Percentiles rank a stretch among this genome's conserved stretches.
These are phyloP conservation scores for Coniophora puteana DNA, from an alignment of 1,284 basidiomycete species.

Conservation along the genomic window DNA sequence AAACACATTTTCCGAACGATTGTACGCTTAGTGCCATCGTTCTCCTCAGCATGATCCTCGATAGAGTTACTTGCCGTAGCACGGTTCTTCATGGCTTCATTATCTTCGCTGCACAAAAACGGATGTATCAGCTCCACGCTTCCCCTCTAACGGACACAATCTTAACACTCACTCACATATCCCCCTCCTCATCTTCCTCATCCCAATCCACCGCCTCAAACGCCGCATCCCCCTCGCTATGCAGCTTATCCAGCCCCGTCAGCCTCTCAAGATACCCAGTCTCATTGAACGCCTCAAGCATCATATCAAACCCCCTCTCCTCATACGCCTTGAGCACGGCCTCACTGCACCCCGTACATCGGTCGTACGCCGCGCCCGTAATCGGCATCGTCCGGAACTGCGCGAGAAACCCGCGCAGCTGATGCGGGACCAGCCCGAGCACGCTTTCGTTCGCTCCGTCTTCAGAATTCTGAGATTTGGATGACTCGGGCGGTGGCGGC, in stretches of 20 bases:
- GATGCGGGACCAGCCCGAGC: conserved; percentile 90
- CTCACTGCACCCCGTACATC: conserved; percentile 90
- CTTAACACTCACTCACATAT: neutral
- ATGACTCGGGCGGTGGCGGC: conserved; percentile 50
- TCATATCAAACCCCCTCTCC: conserved; percentile 72
- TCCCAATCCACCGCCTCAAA: conserved; percentile 78
- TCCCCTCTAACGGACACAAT: neutral
- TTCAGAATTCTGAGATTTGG: conserved; percentile 29
- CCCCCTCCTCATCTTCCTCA: conserved; percentile 53
- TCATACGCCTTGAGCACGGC: conserved; percentile 76
- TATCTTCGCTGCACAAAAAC: too few species aligned
- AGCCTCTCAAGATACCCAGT: conserved; percentile 76
- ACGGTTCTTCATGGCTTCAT: too few species aligned
- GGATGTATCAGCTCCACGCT: too few species aligned
- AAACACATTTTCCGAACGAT: too few species aligned
- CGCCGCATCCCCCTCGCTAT: conserved; percentile 75
- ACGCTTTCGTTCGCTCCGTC: conserved; percentile 53
- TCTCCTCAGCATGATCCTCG: too few species aligned
- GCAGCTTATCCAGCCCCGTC: conserved; percentile 84
- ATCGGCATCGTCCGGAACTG: conserved; percentile 85
- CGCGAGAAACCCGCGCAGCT: conserved; percentile 86
- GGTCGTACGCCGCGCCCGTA: conserved; percentile 81
- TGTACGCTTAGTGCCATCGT: too few species aligned
- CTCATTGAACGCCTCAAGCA: conserved; percentile 85
- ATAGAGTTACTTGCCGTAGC: too few species aligned